These are phyloP conservation scores for Silene noctiflora DNA, from an alignment of 179 eudicot species.

Conservation along the genomic window DNA sequence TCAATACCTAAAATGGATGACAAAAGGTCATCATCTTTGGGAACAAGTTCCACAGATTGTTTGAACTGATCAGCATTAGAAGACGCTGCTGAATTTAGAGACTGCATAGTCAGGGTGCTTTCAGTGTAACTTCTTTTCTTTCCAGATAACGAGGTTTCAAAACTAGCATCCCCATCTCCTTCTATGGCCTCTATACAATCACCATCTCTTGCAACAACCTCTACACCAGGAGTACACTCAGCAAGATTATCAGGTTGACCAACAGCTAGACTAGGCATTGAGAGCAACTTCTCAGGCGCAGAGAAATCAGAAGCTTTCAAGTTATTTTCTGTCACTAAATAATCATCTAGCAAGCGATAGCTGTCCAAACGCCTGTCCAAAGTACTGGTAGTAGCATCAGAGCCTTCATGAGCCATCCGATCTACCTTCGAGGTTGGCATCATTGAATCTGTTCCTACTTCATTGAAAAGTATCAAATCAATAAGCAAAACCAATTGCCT, in stretches of 20 bases:
- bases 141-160: conserved; percentile 40
- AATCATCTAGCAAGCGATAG: conserved; percentile 20
- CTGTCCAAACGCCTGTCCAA: conserved; percentile 33
- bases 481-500: background rate
- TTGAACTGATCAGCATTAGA: conserved; percentile 53
- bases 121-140: conserved; percentile 87
- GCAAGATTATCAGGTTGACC: conserved; percentile 31
- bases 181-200: conserved; percentile 27
- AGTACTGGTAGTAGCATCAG: conserved; percentile 24
- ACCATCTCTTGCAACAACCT: conserved; percentile 29
- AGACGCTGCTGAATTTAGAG: conserved; percentile 68
- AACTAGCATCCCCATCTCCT: conserved; percentile 41
- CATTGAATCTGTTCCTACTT: conserved; percentile 24
- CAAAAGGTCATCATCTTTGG: conserved; percentile 88
- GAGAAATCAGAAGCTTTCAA: conserved; percentile 36
- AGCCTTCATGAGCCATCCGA: conserved; percentile 24
- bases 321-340: conserved; percentile 29
- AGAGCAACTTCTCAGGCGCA: conserved; percentile 32
- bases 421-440: conserved; percentile 24
- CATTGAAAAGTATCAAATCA: conserved; percentile 11
- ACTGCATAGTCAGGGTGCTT: conserved; percentile 77
- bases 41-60: conserved; percentile 59
- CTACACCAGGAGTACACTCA: conserved; percentile 53
- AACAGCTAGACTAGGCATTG: conserved; percentile 38
- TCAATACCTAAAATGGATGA: conserved; percentile 85